Base-by-base conservation (phyloP, 78 protist genomes). In the Dictyostelium discoideum region DNA sequence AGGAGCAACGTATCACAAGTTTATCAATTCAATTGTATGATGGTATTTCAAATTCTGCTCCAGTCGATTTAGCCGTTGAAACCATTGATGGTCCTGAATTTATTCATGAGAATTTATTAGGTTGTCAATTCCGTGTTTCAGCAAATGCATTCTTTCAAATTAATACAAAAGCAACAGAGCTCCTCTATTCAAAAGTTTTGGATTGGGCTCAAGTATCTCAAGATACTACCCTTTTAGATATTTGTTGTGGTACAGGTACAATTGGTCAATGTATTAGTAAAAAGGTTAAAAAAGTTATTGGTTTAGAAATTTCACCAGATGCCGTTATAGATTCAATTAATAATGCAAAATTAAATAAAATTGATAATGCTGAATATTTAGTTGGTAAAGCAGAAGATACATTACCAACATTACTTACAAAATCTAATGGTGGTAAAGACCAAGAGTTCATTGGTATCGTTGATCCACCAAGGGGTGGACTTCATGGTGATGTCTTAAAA, bases 171-270 rank as follows among this genome's bases (percentile, higher is more conserved):
- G 98, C 85, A 8, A 81, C 97, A 2, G 98, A 97, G 20, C 20
- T 16, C 6, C 80, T 96, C 63, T 90, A 72, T 3, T 7, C 74
- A 2, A 40, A 67, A 50, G 90, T 97, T 3, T 29, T 44, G 29
- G 98, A 97, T 13, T 90, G 95, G 96, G 93, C 86, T 74, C 72
- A 4, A 39, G 83, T 65, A 18, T 54, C 50, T 44, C 22, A 54
- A 16, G 57, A 86, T 63, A 77, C 85, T 10, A 46, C 32, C 20
- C 67, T 98, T 60, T 83, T 98, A 16, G 99, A 98, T 76, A 94
- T 98, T 32, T 98, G 99, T 92, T 98, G 99, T 29, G 99, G 99
- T 16, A 98, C 99, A 0, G 99, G 99, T 74, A 98, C 99, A 5
- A 97, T 98, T 44, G 99, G 99, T n/a, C 93, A 89, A 48, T 65